These are phyloP conservation scores for Cucurbita pepo DNA, from an alignment of 306 rosid species.

Conservation along the genomic window DNA sequence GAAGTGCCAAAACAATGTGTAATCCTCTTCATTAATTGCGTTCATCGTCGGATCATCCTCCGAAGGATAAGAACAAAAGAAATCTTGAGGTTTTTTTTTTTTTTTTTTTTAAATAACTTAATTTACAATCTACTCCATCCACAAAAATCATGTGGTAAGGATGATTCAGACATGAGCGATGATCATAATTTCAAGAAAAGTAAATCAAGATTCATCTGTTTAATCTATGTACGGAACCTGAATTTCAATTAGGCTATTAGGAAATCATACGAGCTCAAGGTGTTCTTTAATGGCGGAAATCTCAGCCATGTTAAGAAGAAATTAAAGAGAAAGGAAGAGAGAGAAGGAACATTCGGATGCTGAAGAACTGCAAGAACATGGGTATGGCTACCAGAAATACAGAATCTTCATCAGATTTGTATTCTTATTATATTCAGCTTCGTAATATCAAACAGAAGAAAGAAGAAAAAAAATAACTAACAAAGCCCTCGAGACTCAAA, in stretches of 20 bases:
- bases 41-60: too few relatives aligned
- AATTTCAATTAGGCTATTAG: neutral
- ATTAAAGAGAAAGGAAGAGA: neutral
- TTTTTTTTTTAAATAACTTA: too few relatives aligned
- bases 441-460: conserved; percentile 1
- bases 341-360: too few relatives aligned
- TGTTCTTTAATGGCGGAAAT: neutral
- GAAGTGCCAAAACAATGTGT: too few relatives aligned
- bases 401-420: neutral
- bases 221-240: neutral
- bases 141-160: too few relatives aligned
- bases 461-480: neutral
- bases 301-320: neutral
- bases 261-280: neutral
- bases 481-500: neutral
- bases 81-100: too few relatives aligned
- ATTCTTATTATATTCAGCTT: neutral
- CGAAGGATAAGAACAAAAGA: too few relatives aligned
- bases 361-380: neutral
- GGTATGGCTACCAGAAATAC: neutral
- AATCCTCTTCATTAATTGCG: too few relatives aligned
- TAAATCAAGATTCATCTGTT: neutral
- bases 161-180: too few relatives aligned
- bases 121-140: too few relatives aligned
- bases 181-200: too few relatives aligned